Evolutionary conservation across 73 alveolate genomes (phyloP), one percentile per base, ranked within the genome.

Genomic region (Symbiodinium natans): DNA sequence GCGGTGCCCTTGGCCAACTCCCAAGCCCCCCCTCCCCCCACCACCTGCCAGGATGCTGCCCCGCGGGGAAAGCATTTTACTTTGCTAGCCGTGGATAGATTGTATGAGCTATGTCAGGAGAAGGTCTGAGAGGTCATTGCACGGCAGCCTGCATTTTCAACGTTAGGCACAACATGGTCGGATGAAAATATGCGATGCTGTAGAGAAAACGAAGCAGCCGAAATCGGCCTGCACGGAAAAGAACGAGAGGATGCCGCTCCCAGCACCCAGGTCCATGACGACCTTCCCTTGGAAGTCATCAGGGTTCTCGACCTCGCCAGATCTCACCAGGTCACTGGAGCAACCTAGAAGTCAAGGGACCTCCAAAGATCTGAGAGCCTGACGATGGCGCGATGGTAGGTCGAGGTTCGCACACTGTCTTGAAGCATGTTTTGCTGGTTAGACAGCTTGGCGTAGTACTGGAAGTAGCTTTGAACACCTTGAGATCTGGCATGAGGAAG

Each of bases 401-500:
- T 97, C 56, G 99, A 99, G 68, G 99, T 99, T 48, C 99, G 99
- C 52, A 97, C 99, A 83, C 99, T 99, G 86, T 99, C 99, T 98
- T 99, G 99, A 33, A 99, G 99, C 99, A 99, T 99, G 99, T 99
- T 92, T 42, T 99, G 90, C 93, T 99, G 99, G 98, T 99, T 99
- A 46, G 96, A 46, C 93, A 99, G 94, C 99, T 99, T 99, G 52
- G 99, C 99, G 74, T 99, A 99, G 99, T 95, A 99, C 99, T 99
- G 97, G 99, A 99, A 99, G 92, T 99, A 99, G 93, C 96, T 71
- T 36, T 93, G 87, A 34, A 99, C 99, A 42, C 99, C 92, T 77
- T 40, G 31, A 7, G 41, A n/a, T n/a, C n/a, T n/a, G n/a, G n/a
- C n/a, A n/a, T n/a, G n/a, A n/a, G n/a, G n/a, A n/a, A n/a, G n/a